Evolutionary conservation across 176 grass and related monocot species (phyloP), one percentile per base, ranked within the genome.

Genomic region (Dactylis glomerata): DNA sequence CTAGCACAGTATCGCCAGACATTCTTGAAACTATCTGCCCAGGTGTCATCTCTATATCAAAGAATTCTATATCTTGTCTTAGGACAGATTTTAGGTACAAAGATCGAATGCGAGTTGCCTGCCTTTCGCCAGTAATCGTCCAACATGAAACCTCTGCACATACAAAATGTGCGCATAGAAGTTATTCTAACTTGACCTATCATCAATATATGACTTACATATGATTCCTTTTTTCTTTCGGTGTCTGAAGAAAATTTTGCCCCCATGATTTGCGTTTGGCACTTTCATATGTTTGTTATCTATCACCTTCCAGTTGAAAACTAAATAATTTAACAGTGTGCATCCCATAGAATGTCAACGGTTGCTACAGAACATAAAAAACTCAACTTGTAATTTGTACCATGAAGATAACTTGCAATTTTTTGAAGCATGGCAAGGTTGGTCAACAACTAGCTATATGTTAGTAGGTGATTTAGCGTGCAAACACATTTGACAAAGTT

Each of bases 41-140:
- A 15, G 80, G 75, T 31, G 73, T 81, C 47, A 81, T 81, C 42
- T 90, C 89, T 32, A 61, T 13, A 15, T 87, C 80, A 17, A 90
- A 90, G 62, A 87, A 86, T 32, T 64, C 24, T 58, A 90, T 67
- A 26, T 90, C 84, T 11, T 90, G 89, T 37, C 75, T 77, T 68
- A 90, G 31, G 40, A 87, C 73, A 56, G 84, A 70, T 30, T 37
- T 51, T n/a, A 90, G 84, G 30, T 84, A 90, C 0, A 76, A 37
- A 40, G 47, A 74, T 40, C 89, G 80, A 49, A 87, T 74, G 17
- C 37, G 44, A 16, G 70, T 27, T 1, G 77, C 73, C 7, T 90
- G 88, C 40, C 78, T 86, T 73, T 90, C 88, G 2, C 88, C 88
- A 4, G 88, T 90, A 62, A 70, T 31, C 40, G 84, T 82, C 88